These are phyloP conservation scores for Cladorrhinum sp. DNA, from an alignment of 2,329 filamentous ascomycete species.

Conservation along the genomic window DNA sequence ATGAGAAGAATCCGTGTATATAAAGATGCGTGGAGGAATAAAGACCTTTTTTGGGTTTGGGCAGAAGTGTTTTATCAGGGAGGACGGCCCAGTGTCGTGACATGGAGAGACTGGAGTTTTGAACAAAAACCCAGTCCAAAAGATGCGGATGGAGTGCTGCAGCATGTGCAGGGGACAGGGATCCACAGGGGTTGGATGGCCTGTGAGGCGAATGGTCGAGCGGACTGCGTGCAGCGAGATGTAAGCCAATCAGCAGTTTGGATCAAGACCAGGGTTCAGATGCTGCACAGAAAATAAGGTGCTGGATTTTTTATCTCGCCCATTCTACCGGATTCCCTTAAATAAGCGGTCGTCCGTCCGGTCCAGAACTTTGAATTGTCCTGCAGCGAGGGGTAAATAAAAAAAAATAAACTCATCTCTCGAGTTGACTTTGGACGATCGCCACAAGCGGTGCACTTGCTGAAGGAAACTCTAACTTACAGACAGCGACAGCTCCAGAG, in stretches of 20 bases:
- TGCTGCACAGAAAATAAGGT: conserved; percentile 15
- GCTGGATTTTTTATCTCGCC: not conserved
- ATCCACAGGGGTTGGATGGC: not conserved
- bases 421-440: not conserved
- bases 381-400: not conserved
- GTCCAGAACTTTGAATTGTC: not conserved
- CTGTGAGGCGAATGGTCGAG: not conserved
- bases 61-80: conserved; percentile 13
- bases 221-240: not conserved
- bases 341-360: not conserved
- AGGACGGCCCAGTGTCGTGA: conserved; percentile 19
- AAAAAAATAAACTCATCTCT: not conserved
- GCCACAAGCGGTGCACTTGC: conserved; percentile 3
- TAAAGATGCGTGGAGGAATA: conserved; percentile 1
- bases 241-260: conserved; percentile 16
- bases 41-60: conserved; percentile 8
- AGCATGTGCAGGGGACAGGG: conserved; percentile 8
- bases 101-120: conserved; percentile 21
- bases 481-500: not conserved
- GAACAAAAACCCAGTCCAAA: conserved; percentile 9
- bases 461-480: conserved; percentile 3
- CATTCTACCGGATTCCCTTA: not conserved
- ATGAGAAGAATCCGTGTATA: not conserved
- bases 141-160: conserved; percentile 1
- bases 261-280: conserved; percentile 7